These are phyloP conservation scores for Trypanosomatidae sp. DNA, from an alignment of 208 protist species.

Conservation along the genomic window DNA sequence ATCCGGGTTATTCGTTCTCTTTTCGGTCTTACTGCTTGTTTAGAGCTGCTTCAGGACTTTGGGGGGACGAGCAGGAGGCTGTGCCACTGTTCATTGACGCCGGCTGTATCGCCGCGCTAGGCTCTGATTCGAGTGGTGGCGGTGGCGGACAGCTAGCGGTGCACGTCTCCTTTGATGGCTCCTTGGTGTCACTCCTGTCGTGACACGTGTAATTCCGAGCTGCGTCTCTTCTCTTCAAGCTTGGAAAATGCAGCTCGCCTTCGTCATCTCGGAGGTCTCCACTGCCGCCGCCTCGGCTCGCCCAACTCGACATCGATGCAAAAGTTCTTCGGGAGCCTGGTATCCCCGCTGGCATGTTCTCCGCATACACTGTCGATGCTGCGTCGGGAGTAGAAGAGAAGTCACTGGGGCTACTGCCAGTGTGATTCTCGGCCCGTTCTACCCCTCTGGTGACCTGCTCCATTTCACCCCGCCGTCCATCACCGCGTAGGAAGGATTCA, in stretches of 20 bases:
- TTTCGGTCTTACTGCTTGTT: neutral
- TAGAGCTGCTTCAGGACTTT: neutral
- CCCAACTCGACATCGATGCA: neutral
- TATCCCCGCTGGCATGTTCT: slow-evolving; percentile 19
- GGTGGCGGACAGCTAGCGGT: neutral
- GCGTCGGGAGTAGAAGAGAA: neutral
- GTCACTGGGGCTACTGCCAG: neutral
- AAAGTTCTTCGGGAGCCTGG: slow-evolving; percentile 17
- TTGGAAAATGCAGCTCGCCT: slow-evolving; percentile 35
- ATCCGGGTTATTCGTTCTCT: neutral
- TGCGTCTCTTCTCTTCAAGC: neutral
- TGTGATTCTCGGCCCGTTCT: slow-evolving; percentile 1
- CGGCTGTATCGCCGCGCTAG: neutral
- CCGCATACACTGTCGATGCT: neutral
- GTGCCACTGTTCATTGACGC: neutral
- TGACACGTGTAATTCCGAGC: neutral
- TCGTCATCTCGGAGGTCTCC: slow-evolving; percentile 12
- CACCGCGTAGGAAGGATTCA: neutral
- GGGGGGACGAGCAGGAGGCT: neutral
- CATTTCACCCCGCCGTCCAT: slow-evolving; percentile 9
- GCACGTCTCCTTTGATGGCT: neutral
- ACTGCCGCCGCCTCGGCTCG: neutral
- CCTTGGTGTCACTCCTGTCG: neutral
- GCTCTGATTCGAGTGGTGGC: neutral
- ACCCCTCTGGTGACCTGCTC: slow-evolving; percentile 1